Evolutionary conservation across 1,139 yeast species (phyloP).

Genomic region (Protomyces gravidus): DNA sequence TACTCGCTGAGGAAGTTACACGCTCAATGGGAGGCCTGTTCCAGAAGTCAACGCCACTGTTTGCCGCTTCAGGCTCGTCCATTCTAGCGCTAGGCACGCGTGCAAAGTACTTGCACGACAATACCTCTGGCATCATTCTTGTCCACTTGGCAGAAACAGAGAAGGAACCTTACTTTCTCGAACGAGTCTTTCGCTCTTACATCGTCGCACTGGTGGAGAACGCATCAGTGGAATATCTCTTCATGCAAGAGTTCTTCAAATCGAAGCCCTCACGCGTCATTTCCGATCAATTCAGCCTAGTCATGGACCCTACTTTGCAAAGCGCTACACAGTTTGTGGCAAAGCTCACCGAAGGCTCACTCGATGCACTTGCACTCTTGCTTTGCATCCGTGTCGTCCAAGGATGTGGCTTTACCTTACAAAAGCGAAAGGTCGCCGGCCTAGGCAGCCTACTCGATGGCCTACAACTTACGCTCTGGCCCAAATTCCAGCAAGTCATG

Average conservation of each 20-base stretch:
- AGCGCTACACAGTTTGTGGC: conserved; percentile 53
- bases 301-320: conserved; percentile 52
- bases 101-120: conserved; percentile 28
- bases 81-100: conserved; percentile 19
- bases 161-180: conserved; percentile 54
- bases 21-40: conserved; percentile 20
- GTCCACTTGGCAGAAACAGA: conserved; percentile 54
- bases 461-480: conserved; percentile 66
- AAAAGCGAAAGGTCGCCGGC: conserved; percentile 62
- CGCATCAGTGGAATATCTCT: conserved; percentile 69
- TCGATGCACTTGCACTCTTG: conserved; percentile 73
- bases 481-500: conserved; percentile 69
- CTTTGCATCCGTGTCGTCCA: conserved; percentile 73
- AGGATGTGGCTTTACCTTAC: conserved; percentile 58
- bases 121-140: conserved; percentile 13
- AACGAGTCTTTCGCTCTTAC: conserved; percentile 51
- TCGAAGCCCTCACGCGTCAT: conserved; percentile 39
- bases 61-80: conserved; percentile 2
- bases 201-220: conserved; percentile 72
- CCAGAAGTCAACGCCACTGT: conserved; percentile 1
- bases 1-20: conserved; percentile 42
- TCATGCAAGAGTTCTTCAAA: conserved; percentile 68
- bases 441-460: conserved; percentile 69
- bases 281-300: conserved; percentile 48
- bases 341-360: conserved; percentile 50